A percentile compares a stretch with the other conserved stretches of the same genome.
phyloP scores from a whole-genome alignment of 495 filamentous ascomycete genomes.

The Geoglossum glabrum region DNA sequence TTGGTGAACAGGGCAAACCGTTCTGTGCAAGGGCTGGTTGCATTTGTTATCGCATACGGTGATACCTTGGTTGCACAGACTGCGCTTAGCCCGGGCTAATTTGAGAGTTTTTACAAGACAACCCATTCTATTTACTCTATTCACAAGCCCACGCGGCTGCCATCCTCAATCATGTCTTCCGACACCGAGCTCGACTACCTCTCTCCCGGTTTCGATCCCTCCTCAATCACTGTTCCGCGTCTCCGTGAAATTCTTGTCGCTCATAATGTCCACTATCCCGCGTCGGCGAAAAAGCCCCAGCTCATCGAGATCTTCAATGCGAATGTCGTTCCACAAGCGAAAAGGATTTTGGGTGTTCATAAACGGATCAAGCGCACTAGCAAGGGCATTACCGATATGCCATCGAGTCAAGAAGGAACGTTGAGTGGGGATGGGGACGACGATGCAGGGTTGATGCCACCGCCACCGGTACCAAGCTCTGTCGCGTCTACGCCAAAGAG shows the following conservation, averaged over 20 bases:
- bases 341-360: constrained; percentile 50
- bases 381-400: constrained; percentile 66
- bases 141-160: background rate
- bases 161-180: background rate
- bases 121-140: background rate
- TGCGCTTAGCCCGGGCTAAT: too few relatives aligned
- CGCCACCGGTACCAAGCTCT: constrained; percentile 15
- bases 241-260: constrained; percentile 76
- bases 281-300: constrained; percentile 72
- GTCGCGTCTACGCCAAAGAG: constrained; percentile 10
- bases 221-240: constrained; percentile 60
- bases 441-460: constrained; percentile 24
- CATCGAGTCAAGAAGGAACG: constrained; percentile 31
- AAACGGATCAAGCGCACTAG: constrained; percentile 60
- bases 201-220: constrained; percentile 63
- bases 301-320: constrained; percentile 68
- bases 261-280: constrained; percentile 66
- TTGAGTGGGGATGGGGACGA: constrained; percentile 28
- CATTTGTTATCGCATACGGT: background rate
- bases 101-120: too few relatives aligned
- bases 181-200: constrained; percentile 60
- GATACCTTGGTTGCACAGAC: too few relatives aligned
- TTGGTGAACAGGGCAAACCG: background rate
- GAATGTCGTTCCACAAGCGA: constrained; percentile 55
- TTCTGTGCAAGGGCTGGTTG: background rate